phyloP scores from a whole-genome alignment of 495 filamentous ascomycete genomes.

The Neurospora intermedia region DNA sequence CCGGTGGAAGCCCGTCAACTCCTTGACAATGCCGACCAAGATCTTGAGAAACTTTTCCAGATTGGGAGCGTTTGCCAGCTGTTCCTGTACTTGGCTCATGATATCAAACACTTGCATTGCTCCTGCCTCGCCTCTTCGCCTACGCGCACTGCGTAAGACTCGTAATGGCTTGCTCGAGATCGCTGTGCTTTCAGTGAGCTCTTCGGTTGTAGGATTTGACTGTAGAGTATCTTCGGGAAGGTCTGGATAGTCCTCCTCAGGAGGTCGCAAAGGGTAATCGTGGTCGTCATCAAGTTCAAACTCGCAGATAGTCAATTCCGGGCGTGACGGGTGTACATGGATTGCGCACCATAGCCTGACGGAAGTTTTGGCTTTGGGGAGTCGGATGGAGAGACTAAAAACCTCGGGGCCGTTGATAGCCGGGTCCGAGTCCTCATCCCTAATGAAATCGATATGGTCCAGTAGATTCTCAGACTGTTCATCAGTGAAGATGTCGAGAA shows the following conservation, averaged over 20 bases:
- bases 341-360: slow-evolving; percentile 84
- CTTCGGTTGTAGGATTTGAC: slow-evolving; percentile 57
- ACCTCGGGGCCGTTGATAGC: slow-evolving; percentile 72
- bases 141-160: slow-evolving; percentile 65
- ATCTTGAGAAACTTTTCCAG: slow-evolving; percentile 62
- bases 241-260: slow-evolving; percentile 44
- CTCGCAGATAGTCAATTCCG: slow-evolving; percentile 74
- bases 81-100: slow-evolving; percentile 76
- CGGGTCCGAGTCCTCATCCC: slow-evolving; percentile 65
- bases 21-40: slow-evolving; percentile 69
- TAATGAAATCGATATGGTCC: slow-evolving; percentile 82
- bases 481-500: slow-evolving; percentile 69
- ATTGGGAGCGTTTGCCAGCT: slow-evolving; percentile 56
- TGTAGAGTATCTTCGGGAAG: slow-evolving; percentile 64
- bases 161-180: slow-evolving; percentile 67
- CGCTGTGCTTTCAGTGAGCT: slow-evolving; percentile 62
- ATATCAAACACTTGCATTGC: slow-evolving; percentile 93
- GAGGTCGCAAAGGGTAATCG: slow-evolving; percentile 53
- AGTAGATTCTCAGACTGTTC: slow-evolving; percentile 74
- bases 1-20: slow-evolving; percentile 85
- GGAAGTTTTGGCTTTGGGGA: slow-evolving; percentile 34
- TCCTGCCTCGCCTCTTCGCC: slow-evolving; percentile 70
- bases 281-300: slow-evolving; percentile 83
- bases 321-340: slow-evolving; percentile 55
- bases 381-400: slow-evolving; percentile 61